Evolutionary conservation across 2,329 filamentous ascomycete species (phyloP).

Genomic region (Verticillium dahliae): DNA sequence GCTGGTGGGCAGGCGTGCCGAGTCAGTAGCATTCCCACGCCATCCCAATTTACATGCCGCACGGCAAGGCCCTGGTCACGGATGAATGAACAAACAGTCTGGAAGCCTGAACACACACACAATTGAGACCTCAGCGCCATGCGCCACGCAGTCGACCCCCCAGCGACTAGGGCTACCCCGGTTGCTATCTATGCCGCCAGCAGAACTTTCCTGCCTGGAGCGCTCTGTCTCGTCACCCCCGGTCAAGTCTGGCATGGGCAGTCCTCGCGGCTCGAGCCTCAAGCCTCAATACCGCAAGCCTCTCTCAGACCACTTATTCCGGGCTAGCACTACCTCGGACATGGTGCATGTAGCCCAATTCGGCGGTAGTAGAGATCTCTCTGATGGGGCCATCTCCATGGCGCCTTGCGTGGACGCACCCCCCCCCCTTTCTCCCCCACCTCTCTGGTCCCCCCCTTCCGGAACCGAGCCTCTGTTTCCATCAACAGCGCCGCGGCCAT

Average conservation of each 20-base stretch:
- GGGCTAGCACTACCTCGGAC: not conserved
- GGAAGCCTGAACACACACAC: not conserved
- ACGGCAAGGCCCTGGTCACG: not conserved
- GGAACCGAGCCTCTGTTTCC: not conserved
- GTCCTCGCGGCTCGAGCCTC: not conserved
- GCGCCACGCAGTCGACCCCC: not conserved
- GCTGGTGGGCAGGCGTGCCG: not conserved
- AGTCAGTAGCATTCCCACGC: not conserved
- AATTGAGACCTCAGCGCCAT: not conserved
- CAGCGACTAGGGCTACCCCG: not conserved
- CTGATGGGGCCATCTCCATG: not conserved
- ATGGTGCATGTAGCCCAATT: not conserved
- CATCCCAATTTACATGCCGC: not conserved
- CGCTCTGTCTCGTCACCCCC: not conserved
- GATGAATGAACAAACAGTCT: not conserved
- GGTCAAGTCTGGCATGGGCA: not conserved
- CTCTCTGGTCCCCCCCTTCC: not conserved
- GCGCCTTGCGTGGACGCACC: not conserved
- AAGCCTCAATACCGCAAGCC: not conserved
- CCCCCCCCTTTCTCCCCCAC: not conserved
- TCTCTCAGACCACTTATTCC: not conserved
- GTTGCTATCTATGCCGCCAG: not conserved
- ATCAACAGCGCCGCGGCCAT: not conserved
- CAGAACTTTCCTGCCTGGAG: not conserved
- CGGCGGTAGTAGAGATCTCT: not conserved